Percentiles rank a stretch among this genome's conserved stretches.
Evolutionary conservation across 768 basidiomycete species (phyloP).

Genomic region (Cyclocybe aegerita): DNA sequence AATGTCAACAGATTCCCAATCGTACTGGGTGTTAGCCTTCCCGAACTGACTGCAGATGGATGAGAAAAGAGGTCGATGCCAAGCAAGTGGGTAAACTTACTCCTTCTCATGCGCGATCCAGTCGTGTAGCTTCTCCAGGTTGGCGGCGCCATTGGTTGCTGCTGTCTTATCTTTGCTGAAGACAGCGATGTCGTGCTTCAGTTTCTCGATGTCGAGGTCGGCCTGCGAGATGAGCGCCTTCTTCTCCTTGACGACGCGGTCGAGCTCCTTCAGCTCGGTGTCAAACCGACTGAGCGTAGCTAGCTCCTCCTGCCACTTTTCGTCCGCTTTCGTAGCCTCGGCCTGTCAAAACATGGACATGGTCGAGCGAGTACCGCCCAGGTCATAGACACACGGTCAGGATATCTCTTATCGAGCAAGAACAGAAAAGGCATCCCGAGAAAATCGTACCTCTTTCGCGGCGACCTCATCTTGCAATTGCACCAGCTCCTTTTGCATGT

Average conservation of each 20-base stretch:
- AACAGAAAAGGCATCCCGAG: background rate
- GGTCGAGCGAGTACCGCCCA: background rate
- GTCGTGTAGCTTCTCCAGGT: slow-evolving; percentile 77
- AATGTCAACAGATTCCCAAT: slow-evolving; percentile 72
- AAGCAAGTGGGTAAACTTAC: slow-evolving; percentile 45
- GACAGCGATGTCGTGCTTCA: slow-evolving; percentile 67
- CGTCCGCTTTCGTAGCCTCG: slow-evolving; percentile 63
- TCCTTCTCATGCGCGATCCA: slow-evolving; percentile 90
- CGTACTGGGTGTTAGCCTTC: slow-evolving; percentile 75
- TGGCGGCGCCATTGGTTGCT: slow-evolving; percentile 49
- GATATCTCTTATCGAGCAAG: background rate
- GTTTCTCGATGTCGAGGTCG: slow-evolving; percentile 60
- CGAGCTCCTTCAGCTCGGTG: slow-evolving; percentile 81
- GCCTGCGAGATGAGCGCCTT: slow-evolving; percentile 65
- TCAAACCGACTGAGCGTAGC: slow-evolving; percentile 89
- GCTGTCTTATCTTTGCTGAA: slow-evolving; percentile 65
- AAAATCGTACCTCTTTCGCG: slow-evolving; percentile 39
- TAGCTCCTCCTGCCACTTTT: slow-evolving; percentile 78
- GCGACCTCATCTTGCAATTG: slow-evolving; percentile 52
- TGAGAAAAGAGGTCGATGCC: background rate
- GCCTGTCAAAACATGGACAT: slow-evolving; percentile 34
- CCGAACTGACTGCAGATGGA: slow-evolving; percentile 71
- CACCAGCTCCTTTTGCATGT: slow-evolving; percentile 61
- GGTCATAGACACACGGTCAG: background rate
- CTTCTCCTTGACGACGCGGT: slow-evolving; percentile 78